Percentiles rank a stretch among this genome's conserved stretches.
Evolutionary conservation across 2,329 filamentous ascomycete genomes (phyloP).

Genomic region (Colletotrichum lindemuthianum): DNA sequence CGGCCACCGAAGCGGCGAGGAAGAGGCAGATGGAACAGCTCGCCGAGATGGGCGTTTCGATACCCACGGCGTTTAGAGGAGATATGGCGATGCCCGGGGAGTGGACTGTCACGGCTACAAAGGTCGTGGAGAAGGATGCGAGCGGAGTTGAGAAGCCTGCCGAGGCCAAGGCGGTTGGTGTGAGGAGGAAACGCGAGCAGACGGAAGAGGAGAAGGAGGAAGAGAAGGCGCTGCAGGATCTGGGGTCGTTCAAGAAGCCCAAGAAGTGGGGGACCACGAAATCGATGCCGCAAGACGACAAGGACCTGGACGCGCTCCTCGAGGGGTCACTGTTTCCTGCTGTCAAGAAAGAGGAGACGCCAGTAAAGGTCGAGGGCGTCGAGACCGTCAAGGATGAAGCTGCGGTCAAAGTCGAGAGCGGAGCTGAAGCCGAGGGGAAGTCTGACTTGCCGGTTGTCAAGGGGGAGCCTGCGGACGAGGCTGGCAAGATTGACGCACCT

Average conservation of each 20-base stretch:
- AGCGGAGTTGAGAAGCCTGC: conserved; percentile 50
- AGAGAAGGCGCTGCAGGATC: conserved; percentile 61
- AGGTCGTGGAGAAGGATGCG: conserved; percentile 59
- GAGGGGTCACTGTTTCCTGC: conserved; percentile 46
- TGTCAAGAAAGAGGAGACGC: conserved; percentile 44
- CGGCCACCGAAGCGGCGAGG: conserved; percentile 69
- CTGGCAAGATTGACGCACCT: conserved; percentile 26
- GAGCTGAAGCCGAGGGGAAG: conserved; percentile 39
- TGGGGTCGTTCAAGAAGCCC: conserved; percentile 67
- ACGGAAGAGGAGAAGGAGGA: conserved; percentile 71
- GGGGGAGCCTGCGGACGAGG: conserved; percentile 46
- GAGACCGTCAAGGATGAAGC: conserved; percentile 42
- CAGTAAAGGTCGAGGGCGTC: conserved; percentile 13
- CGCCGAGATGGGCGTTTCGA: conserved; percentile 83
- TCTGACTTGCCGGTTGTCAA: conserved; percentile 47
- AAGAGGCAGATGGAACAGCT: conserved; percentile 89
- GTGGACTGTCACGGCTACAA: conserved; percentile 79
- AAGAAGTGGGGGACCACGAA: conserved; percentile 63
- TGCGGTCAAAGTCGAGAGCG: neutral
- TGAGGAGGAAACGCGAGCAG: conserved; percentile 67
- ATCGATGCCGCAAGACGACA: conserved; percentile 57
- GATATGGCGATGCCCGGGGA: conserved; percentile 91
- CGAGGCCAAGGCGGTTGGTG: conserved; percentile 63
- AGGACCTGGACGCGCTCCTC: conserved; percentile 71
- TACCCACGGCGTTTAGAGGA: conserved; percentile 80